Evolutionary conservation across 1,284 basidiomycete species (phyloP), one percentile per base, ranked within the genome.

Genomic region (Ganoderma meredithae): DNA sequence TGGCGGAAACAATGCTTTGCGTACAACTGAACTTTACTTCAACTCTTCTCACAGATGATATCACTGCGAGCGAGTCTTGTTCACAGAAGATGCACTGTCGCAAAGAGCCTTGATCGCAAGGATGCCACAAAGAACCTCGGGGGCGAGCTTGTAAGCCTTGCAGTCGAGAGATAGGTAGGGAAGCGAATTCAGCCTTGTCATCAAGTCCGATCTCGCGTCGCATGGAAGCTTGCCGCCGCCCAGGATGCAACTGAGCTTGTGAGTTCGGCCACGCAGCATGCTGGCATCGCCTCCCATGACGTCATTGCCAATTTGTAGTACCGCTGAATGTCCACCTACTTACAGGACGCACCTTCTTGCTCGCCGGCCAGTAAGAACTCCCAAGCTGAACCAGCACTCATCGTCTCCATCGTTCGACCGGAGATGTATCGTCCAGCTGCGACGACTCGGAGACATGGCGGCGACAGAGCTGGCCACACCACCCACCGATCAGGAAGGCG

Each of bases 281-380:
- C 53, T 33, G 15, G 8, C 53, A 17, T 17, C 53, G 15, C 27
- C 8, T n/a, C n/a, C 12, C 55, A 39, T 58, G 55, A 58, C 55
- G 55, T 58, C 55, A 58, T 22, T n/a, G 31, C 33, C 19, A 39
- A 58, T 58, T 58, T 58, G 55, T 58, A 58, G 55, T 58, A 39
- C 55, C 19, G 15, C 8, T 10, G 7, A n/a, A 6, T 36, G 6
- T 8, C 36, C 36, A 36, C 3, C 36, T 36, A 36, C 3, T 6
- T 36, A 36, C 36, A 36, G 36, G 36, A 36, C 36, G 36, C 36
- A 36, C 27, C 25, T 25, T 36, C 27, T 6, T 17, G 9, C 33
- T 33, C 33, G 10, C 6, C 33, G n/a, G 9, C 33, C 19, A 19
- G 55, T 58, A 5, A 31, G 27, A 36, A 36, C 2, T 3, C 47